Conservation (phyloP, 306 rosid genomes). For the Datisca glomerata region DNA sequence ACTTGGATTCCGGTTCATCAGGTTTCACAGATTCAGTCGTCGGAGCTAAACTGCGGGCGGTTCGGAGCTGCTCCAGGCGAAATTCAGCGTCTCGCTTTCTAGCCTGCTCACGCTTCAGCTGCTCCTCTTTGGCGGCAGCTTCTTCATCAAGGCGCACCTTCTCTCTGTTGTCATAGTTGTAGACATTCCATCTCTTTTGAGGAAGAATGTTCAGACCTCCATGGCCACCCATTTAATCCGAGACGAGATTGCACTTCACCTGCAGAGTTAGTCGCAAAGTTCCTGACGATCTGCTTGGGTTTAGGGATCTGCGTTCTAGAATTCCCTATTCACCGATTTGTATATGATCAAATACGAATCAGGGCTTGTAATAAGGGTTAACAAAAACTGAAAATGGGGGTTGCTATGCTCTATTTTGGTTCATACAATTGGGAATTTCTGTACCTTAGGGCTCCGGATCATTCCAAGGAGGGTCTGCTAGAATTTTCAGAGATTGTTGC, state of each 20-base stretch:
- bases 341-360: too few relatives aligned
- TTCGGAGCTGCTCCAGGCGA: constrained; percentile 64
- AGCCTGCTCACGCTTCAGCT: constrained; percentile 64
- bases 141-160: constrained; percentile 83
- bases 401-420: too few relatives aligned
- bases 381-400: too few relatives aligned
- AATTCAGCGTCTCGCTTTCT: constrained; percentile 62
- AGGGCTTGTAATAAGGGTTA: too few relatives aligned
- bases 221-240: constrained; percentile 69
- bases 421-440: too few relatives aligned
- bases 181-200: constrained; percentile 94
- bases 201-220: constrained; percentile 94
- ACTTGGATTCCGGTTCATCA: constrained; percentile 18
- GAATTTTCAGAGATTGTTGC: too few relatives aligned
- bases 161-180: constrained; percentile 77
- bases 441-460: too few relatives aligned
- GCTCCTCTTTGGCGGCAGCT: constrained; percentile 85
- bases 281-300: not conserved
- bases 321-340: too few relatives aligned
- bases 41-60: constrained; percentile 54
- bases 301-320: too few relatives aligned
- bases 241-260: constrained; percentile 8
- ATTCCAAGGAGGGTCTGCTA: too few relatives aligned
- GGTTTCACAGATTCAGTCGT: constrained; percentile 13
- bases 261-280: constrained; percentile 4